Evolutionary conservation across 1,284 basidiomycete species (phyloP).

Genomic region (Chondrostereum purpureum): DNA sequence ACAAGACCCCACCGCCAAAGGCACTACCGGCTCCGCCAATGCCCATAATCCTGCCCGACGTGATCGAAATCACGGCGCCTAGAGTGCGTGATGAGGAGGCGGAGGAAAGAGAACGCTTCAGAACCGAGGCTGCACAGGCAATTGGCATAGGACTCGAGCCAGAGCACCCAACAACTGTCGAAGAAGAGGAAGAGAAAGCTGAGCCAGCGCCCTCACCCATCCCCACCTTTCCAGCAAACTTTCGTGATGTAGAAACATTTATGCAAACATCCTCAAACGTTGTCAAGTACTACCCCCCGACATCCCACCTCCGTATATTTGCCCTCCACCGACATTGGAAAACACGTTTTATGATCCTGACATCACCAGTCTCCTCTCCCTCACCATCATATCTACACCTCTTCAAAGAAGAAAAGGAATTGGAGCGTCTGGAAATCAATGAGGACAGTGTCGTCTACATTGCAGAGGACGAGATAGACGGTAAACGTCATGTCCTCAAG

Average conservation of each 20-base stretch:
- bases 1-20: conserved; percentile 31
- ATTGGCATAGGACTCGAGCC: conserved; percentile 50
- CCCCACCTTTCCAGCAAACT: conserved; percentile 56
- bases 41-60: conserved; percentile 50
- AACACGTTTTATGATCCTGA: conserved; percentile 54
- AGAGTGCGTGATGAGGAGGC: conserved; percentile 48
- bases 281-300: conserved; percentile 55
- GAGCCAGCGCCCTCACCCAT: conserved; percentile 20
- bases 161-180: conserved; percentile 23
- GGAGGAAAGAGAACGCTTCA: conserved; percentile 63
- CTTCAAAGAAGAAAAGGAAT: conserved; percentile 68
- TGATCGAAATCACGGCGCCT: conserved; percentile 64
- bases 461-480: conserved; percentile 60
- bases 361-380: conserved; percentile 35
- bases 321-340: conserved; percentile 72
- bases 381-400: conserved; percentile 59
- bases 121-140: conserved; percentile 68
- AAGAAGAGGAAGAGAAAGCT: conserved; percentile 21
- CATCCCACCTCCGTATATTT: conserved; percentile 60
- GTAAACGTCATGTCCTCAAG: conserved; percentile 57
- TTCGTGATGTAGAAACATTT: conserved; percentile 42
- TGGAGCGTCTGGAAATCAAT: conserved; percentile 67
- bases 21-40: conserved; percentile 27
- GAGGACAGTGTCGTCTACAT: conserved; percentile 70
- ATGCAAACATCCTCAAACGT: conserved; percentile 44